Evolutionary conservation across 768 basidiomycete genomes (phyloP).

Genomic region (Naematelia encephala): DNA sequence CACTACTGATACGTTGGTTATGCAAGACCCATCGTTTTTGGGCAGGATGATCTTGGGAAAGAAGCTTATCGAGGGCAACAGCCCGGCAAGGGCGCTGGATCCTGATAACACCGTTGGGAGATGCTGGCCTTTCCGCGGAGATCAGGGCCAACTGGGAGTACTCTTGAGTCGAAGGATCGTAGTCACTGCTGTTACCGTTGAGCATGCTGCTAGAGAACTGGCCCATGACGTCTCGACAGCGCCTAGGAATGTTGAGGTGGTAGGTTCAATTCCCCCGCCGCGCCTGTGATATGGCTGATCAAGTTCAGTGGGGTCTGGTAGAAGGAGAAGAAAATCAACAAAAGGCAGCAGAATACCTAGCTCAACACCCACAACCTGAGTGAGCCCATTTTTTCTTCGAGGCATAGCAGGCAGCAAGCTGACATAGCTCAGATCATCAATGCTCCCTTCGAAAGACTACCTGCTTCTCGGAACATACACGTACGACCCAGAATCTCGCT

Average conservation of each 20-base stretch:
- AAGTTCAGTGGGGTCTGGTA: constrained; percentile 67
- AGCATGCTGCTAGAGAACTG: constrained; percentile 79
- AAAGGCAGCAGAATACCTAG: constrained; percentile 59
- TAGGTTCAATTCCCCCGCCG: constrained; percentile 22
- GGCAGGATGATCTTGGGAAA: constrained; percentile 55
- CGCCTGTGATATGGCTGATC: neutral
- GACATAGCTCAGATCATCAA: neutral
- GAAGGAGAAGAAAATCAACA: constrained; percentile 70
- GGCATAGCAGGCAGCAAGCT: neutral
- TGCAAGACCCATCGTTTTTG: constrained; percentile 55
- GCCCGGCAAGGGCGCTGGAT: constrained; percentile 83
- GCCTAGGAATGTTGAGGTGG: constrained; percentile 78
- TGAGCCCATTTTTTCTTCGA: constrained; percentile 11
- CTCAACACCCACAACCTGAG: constrained; percentile 9
- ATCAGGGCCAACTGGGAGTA: constrained; percentile 77
- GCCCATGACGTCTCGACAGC: constrained; percentile 77
- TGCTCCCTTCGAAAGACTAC: constrained; percentile 29
- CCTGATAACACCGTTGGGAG: constrained; percentile 76
- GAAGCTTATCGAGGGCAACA: constrained; percentile 60
- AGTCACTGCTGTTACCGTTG: constrained; percentile 70
- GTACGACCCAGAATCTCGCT: constrained; percentile 60
- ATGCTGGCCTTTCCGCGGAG: constrained; percentile 89
- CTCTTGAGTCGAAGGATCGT: constrained; percentile 63
- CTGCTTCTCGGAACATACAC: constrained; percentile 67
- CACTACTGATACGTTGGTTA: constrained; percentile 73